These are phyloP conservation scores for Amanita thiersii DNA, from an alignment of 768 basidiomycete genomes.

Conservation along the genomic window DNA sequence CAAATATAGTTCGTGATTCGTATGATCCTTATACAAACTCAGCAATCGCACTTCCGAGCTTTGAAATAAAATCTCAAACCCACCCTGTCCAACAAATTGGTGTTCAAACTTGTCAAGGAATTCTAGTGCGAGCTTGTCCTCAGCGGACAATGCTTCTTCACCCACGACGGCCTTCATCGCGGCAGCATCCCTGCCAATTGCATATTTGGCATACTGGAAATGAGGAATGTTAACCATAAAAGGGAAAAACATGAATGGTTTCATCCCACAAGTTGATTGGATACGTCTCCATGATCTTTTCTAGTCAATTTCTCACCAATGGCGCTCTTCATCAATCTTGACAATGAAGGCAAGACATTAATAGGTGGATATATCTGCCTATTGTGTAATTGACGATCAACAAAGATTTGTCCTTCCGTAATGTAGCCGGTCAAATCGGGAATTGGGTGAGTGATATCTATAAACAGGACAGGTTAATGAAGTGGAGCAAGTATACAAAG, in stretches of 20 bases:
- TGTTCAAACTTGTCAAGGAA: slow-evolving; percentile 98
- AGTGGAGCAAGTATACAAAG: slow-evolving; percentile 12
- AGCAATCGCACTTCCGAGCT: slow-evolving; percentile 9
- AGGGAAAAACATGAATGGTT: background rate
- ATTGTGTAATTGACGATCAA: slow-evolving; percentile 96
- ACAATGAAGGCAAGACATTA: slow-evolving; percentile 97
- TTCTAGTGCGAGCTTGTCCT: slow-evolving; percentile 95
- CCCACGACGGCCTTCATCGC: slow-evolving; percentile 99
- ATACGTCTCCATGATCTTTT: slow-evolving; percentile 98
- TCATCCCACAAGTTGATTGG: slow-evolving; percentile 84
- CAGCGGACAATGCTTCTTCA: slow-evolving; percentile 90
- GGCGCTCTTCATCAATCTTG: slow-evolving; percentile 99
- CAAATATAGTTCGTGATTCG: slow-evolving; percentile 94
- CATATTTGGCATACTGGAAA: slow-evolving; percentile 89
- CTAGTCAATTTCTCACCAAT: slow-evolving; percentile 96
- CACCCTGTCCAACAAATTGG: slow-evolving; percentile 95
- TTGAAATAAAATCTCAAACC: slow-evolving; percentile 14
- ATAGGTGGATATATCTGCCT: slow-evolving; percentile 98
- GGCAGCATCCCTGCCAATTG: slow-evolving; percentile 94
- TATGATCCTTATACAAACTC: slow-evolving; percentile 56
- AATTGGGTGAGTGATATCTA: slow-evolving; percentile 99
- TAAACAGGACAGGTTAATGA: slow-evolving; percentile 8
- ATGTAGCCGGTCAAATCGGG: slow-evolving; percentile 99
- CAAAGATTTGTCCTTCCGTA: slow-evolving; percentile 98
- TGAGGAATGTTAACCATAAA: slow-evolving; percentile 8